Evolutionary conservation across 139 green algal genomes (phyloP).

Genomic region (Trebouxia sp.): DNA sequence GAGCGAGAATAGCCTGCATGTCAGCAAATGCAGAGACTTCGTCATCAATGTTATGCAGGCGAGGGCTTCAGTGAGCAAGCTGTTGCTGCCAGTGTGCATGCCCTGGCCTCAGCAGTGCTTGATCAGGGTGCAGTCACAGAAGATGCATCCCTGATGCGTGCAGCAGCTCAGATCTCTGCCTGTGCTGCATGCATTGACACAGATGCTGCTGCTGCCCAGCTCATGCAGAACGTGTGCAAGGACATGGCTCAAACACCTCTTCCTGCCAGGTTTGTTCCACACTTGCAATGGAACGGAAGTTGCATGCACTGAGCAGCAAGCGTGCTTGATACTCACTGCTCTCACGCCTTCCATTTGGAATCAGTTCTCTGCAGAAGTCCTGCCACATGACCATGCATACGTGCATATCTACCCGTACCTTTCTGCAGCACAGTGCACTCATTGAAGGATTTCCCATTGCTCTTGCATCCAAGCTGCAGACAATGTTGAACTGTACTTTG

Average conservation of each 20-base stretch:
- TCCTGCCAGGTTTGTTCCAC: background rate
- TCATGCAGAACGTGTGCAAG: slow-evolving; percentile 35
- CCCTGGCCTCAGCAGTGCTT: slow-evolving; percentile 59
- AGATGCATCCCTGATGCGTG: slow-evolving; percentile 49
- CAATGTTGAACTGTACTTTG: too few relatives aligned
- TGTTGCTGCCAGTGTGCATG: slow-evolving; percentile 17
- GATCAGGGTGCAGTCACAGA: slow-evolving; percentile 36
- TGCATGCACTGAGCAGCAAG: too few relatives aligned
- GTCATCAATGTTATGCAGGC: slow-evolving; percentile 31
- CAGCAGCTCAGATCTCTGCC: slow-evolving; percentile 67
- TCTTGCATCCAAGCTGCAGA: too few relatives aligned
- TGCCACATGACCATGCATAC: background rate
- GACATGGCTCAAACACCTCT: slow-evolving; percentile 23
- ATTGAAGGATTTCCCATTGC: too few relatives aligned
- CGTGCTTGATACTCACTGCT: too few relatives aligned
- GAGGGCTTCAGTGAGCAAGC: slow-evolving; percentile 26
- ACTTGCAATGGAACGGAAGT: too few relatives aligned
- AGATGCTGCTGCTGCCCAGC: slow-evolving; percentile 37
- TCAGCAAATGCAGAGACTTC: background rate
- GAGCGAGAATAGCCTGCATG: too few relatives aligned
- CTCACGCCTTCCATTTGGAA: too few relatives aligned
- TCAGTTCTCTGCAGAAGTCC: background rate
- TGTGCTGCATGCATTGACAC: slow-evolving; percentile 54
- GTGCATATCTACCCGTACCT: too few relatives aligned
- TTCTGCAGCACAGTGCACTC: too few relatives aligned